Evolutionary conservation across 2,329 filamentous ascomycete genomes (phyloP), one percentile per base, ranked within the genome.

Genomic region (Emergomyces pasteurianus): DNA sequence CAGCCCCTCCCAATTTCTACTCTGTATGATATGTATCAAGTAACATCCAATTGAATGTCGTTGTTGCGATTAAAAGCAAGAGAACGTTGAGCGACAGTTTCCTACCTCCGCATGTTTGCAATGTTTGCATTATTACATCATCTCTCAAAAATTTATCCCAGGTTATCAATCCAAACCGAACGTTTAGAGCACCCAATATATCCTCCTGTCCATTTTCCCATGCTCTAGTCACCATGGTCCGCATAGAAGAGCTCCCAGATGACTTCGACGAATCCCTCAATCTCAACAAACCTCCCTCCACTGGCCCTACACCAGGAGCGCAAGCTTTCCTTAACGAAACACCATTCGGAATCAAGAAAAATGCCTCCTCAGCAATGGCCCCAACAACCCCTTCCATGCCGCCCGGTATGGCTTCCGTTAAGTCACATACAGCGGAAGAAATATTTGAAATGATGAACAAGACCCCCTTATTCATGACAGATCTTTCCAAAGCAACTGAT

Each of bases 381-480:
- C 69, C 81, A 8, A 73, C 71, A 0, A 65, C 71, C 61, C 71
- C 81, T 6, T 73, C 76, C 14, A 74, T 86, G 63, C 84, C 85
- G 5, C 83, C 84, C 0, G 77, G 75, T 4, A 83, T 86, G 77
- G 81, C 81, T 21, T 80, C 79, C 1, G 75, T 83, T 52, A 80
- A 79, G 63, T 78, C 80, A 60, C 79, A 84, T 69, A 79, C 80
- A 4, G 78, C 78, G 0, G 83, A 86, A 55, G 83, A 88, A 65
- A 75, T 89, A 42, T 69, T 86, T 47, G 76, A 79, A 54, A 83
- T 87, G 67, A 79, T 89, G 75, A 88, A 87, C 69, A 83, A 85
- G 65, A 81, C 83, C 55, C 94, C 94, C 7, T 82, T 99, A 43
- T 99, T 99, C 80, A 99, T 99, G 94, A 97, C 91, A 36, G 86